These are phyloP conservation scores for Pythium aquatile DNA, from an alignment of 352 stramenopile species.

Conservation along the genomic window DNA sequence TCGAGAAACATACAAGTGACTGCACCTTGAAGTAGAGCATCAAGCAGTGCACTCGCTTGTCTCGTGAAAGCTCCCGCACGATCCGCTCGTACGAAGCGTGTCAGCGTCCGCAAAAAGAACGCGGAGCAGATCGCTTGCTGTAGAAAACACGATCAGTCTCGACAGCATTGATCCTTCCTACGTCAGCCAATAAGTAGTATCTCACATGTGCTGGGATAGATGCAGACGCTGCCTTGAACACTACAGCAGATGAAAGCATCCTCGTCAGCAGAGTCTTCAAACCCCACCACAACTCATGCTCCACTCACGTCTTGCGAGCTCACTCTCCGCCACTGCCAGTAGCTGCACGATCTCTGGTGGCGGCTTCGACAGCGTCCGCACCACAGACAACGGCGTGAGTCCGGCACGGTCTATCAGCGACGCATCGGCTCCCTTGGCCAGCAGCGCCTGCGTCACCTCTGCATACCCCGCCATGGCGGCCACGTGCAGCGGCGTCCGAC, in stretches of 20 bases:
- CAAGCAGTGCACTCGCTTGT: constrained; percentile 10
- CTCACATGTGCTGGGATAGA: background rate
- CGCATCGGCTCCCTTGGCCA: constrained; percentile 52
- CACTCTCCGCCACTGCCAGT: constrained; percentile 45
- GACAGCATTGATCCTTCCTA: background rate
- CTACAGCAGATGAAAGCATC: background rate
- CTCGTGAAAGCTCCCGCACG: constrained; percentile 6
- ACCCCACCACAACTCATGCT: background rate
- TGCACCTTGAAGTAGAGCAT: constrained; percentile 12
- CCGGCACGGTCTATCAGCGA: constrained; percentile 51
- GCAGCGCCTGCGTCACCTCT: constrained; percentile 55
- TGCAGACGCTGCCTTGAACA: background rate
- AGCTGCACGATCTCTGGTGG: constrained; percentile 63
- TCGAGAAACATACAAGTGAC: too few relatives aligned
- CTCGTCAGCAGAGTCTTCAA: background rate
- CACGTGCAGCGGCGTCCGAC: constrained; percentile 68
- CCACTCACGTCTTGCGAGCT: constrained; percentile 12
- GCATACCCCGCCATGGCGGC: constrained; percentile 63
- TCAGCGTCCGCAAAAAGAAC: constrained; percentile 22
- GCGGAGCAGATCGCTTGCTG: constrained; percentile 25
- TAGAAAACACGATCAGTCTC: background rate
- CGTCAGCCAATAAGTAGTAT: background rate
- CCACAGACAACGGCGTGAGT: constrained; percentile 60
- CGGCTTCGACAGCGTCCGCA: constrained; percentile 63
- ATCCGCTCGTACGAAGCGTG: constrained; percentile 11